Conservation (phyloP, 2,329 filamentous ascomycete species). For the Clarireedia monteithiana region DNA sequence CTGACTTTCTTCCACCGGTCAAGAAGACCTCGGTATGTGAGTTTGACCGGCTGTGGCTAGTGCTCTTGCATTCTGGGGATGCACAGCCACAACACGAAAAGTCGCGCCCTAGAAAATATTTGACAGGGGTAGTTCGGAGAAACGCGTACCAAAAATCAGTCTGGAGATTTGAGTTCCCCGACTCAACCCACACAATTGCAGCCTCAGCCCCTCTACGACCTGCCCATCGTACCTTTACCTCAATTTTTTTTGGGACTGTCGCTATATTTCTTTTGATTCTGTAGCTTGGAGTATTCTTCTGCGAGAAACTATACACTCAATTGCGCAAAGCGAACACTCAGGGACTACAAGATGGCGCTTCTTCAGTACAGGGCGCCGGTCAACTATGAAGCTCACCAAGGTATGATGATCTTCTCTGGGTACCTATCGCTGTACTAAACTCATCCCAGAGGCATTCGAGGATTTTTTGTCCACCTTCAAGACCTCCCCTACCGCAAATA, state of each 20-base stretch:
- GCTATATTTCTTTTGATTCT: background rate
- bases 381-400: slow-evolving; percentile 80
- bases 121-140: background rate
- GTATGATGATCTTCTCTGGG: slow-evolving; percentile 42
- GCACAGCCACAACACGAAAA: slow-evolving; percentile 6
- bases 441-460: slow-evolving; percentile 63
- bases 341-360: slow-evolving; percentile 62
- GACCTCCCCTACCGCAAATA: slow-evolving; percentile 60
- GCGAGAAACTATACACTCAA: background rate
- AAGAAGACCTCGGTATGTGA: slow-evolving; percentile 4
- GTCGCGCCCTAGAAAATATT: background rate
- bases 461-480: slow-evolving; percentile 88
- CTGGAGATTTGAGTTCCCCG: slow-evolving; percentile 7
- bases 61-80: no score
- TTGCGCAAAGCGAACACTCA: background rate
- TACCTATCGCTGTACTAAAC: background rate
- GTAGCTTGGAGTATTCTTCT: background rate
- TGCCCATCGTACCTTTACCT: background rate
- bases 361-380: slow-evolving; percentile 71
- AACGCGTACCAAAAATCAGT: slow-evolving; percentile 7
- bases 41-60: background rate
- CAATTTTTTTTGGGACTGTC: background rate
- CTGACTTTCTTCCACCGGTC: background rate
- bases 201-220: background rate
- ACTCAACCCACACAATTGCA: slow-evolving; percentile 6